Base-by-base conservation (phyloP, 2,329 filamentous ascomycete genomes). In the Verticillium nubilum region DNA sequence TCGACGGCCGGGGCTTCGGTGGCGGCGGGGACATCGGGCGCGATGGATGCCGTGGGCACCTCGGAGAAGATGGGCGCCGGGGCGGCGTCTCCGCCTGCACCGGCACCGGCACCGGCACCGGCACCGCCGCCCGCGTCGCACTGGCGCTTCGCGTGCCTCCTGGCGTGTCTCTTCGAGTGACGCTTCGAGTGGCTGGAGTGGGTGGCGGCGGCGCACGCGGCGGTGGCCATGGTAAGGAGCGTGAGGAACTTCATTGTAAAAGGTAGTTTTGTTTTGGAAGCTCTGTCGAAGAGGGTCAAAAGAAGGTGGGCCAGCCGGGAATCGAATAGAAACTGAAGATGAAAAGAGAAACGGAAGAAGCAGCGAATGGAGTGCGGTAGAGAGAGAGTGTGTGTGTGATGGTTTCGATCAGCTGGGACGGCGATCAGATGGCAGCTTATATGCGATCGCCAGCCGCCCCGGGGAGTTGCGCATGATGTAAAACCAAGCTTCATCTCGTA, bases 201-300 rank as follows among this genome's bases (percentile, higher is more conserved):
- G 54, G 67, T 56, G 33, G 63, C 65, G 17, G 59, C 53, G n/a
- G 64, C 67, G 10, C 63, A 59, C 17, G 59, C 60, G 25, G 63
- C 56, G 26, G 66, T 58, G 31, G 62, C 62, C 9, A 69, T 56
- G n/a, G 63, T 50, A 19, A 67, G 35, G 50, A 68, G 57, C 52
- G 64, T 60, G 37, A 62, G 47, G 63, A 68, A 63, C 62, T 65
- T 67, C 64, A 67, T 68, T 42, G 15, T 64, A 59, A 35, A 27
- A 52, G 33, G n/a, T 17, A 17, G 33, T 37, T 31, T 31, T 31
- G 29, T 5, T 17, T 5, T 12, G 37, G 37, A 47, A 47, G 37
- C 37, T 47, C 37, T 47, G 37, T 47, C 37, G 37, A 47, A 47
- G 37, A 47, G 37, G 7, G 15, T 17, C n/a, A 47, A 47, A 25